Conservation (phyloP, 2,329 filamentous ascomycete genomes). For the Hawksworthiomyces lignivorus region DNA sequence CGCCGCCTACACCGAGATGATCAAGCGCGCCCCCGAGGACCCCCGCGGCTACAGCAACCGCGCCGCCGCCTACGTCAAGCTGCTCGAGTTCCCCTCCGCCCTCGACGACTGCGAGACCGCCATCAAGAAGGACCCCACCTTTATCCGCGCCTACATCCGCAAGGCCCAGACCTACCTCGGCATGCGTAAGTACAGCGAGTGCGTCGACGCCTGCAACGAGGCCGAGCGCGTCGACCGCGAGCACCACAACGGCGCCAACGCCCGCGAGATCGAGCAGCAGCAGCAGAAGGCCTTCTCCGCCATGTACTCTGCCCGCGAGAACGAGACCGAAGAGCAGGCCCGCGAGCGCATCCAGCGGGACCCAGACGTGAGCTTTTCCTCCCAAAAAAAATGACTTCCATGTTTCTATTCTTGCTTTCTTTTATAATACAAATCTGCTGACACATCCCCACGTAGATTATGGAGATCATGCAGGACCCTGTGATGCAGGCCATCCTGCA, state of each 20-base stretch:
- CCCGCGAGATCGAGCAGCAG: slow-evolving; percentile 86
- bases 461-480: slow-evolving; percentile 85
- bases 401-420: too few species aligned
- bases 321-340: slow-evolving; percentile 94
- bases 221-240: slow-evolving; percentile 69
- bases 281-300: slow-evolving; percentile 85
- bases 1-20: slow-evolving; percentile 92
- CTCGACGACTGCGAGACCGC: slow-evolving; percentile 87
- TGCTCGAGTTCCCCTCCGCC: slow-evolving; percentile 90
- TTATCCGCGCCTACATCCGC: slow-evolving; percentile 92
- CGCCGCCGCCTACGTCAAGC: slow-evolving; percentile 91
- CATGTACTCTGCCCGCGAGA: slow-evolving; percentile 85
- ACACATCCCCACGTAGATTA: slow-evolving; percentile 49
- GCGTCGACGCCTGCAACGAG: slow-evolving; percentile 79
- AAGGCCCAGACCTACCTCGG: slow-evolving; percentile 93
- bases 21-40: slow-evolving; percentile 88
- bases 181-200: slow-evolving; percentile 98
- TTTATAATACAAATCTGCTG: too few species aligned
- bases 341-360: slow-evolving; percentile 84
- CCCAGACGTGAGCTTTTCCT: too few species aligned
- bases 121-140: slow-evolving; percentile 83
- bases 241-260: slow-evolving; percentile 63
- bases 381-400: too few species aligned
- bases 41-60: slow-evolving; percentile 95
- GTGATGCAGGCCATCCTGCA: slow-evolving; percentile 97